A percentile compares a stretch with the other conserved stretches of the same genome.
These are phyloP conservation scores for Cytospora mali DNA, from an alignment of 2,329 filamentous ascomycete species.

Conservation along the genomic window DNA sequence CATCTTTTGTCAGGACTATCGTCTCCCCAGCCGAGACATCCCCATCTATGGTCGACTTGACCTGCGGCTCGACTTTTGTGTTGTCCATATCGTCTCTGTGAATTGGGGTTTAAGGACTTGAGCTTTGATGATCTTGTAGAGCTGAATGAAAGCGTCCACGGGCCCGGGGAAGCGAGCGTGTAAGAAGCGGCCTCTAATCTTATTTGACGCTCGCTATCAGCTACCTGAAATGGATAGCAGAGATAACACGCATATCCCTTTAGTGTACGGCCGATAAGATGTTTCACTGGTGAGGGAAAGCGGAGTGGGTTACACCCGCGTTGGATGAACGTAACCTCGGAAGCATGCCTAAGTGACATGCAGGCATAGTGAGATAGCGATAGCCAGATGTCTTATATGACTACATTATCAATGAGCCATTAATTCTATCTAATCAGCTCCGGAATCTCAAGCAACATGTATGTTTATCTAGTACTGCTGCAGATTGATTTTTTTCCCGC, in stretches of 20 bases:
- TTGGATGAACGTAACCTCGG: no score
- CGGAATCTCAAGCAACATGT: no score
- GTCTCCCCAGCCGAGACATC: constrained; percentile 27
- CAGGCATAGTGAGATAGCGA: constrained; percentile 3
- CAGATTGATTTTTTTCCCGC: no score
- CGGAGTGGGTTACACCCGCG: not conserved
- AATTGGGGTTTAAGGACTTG: not conserved
- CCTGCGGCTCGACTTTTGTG: constrained; percentile 4
- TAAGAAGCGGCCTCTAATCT: not conserved
- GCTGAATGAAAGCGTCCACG: not conserved
- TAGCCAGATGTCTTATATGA: not conserved
- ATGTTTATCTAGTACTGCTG: no score
- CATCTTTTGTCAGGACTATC: constrained; percentile 31
- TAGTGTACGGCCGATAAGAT: not conserved
- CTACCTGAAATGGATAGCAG: not conserved
- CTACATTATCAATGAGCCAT: not conserved
- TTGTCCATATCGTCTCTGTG: not conserved
- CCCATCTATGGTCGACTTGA: constrained; percentile 6
- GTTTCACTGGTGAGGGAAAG: not conserved
- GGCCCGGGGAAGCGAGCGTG: no score
- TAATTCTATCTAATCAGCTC: no score
- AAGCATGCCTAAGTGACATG: no score
- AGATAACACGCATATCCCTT: not conserved
- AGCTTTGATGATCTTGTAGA: not conserved
- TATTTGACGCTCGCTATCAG: not conserved